Base-by-base conservation (phyloP, 2,329 filamentous ascomycete species). In the Trichothecium roseum region DNA sequence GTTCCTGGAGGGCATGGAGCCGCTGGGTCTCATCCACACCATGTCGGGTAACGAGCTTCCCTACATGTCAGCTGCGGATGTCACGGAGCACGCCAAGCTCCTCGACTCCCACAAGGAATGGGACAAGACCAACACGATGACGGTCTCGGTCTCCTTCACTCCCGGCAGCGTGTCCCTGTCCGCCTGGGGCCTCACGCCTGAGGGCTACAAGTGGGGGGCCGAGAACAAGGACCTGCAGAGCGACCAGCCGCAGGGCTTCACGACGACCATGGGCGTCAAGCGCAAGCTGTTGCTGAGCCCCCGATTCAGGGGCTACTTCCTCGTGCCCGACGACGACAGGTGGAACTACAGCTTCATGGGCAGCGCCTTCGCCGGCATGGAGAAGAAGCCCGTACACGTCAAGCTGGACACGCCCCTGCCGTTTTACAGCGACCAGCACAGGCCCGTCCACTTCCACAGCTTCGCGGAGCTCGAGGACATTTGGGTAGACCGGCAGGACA, bases 321-420 rank as follows among this genome's bases (percentile, higher is more conserved):
- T 98, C 37, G 87, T 96, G 16, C 91, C 91, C 0, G 88, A 95
- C 52, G 81, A 81, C 37, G 80, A 79, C 42, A 72, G 82, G 41
- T 98, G 91, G 91, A 98, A 98, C 62, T 98, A 95, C 66, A 91
- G 84, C 58, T 98, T 98, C 69, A 86, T 96, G 79, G 91, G 91
- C 37, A 86, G 80, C 45, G 78, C 79, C 1, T 98, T 96, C 54
- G 78, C 81, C 12, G 78, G 79, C 28, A 72, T 94, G 44, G 87
- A 94, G 64, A 96, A 95, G 78, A 85, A 86, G 64, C 72, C 80
- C 4, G 74, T 95, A 30, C 83, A 87, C 48, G 88, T 96, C 49
- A 91, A 91, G 69, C 79, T 98, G 37, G 93, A 96, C 60, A 93
- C 86, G 30, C 91, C 91, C 14, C 61, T 81, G 46, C 71, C 83